Evolutionary conservation across 108 stramenopile genomes (phyloP).

Genomic region (Epipyxis sp.): DNA sequence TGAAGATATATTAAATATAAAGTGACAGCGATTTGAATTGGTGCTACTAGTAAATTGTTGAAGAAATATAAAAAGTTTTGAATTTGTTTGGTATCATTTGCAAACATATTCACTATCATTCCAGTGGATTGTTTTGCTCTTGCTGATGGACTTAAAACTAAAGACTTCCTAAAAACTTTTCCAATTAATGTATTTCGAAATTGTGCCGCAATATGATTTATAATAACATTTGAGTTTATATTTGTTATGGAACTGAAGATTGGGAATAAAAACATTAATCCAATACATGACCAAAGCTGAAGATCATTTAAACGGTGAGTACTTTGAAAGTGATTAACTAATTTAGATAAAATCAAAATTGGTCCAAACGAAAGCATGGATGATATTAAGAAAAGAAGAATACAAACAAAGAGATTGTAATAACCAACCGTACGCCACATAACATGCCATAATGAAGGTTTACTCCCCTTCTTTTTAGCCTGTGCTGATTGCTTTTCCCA

Average conservation of each 20-base stretch:
- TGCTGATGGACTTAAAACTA: background rate
- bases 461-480: no score
- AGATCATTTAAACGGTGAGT: background rate
- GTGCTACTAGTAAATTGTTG: slow-evolving; percentile 21
- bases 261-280: slow-evolving; percentile 19
- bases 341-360: background rate
- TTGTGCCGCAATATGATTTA: background rate
- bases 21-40: background rate
- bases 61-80: background rate
- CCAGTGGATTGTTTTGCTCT: background rate
- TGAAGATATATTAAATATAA: slow-evolving; percentile 57
- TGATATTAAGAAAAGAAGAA: background rate
- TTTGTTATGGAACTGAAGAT: background rate
- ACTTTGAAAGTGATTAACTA: slow-evolving; percentile 15
- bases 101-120: slow-evolving; percentile 4
- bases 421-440: background rate
- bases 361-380: background rate
- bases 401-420: background rate
- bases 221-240: background rate
- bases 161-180: background rate
- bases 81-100: slow-evolving; percentile 26
- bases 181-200: background rate
- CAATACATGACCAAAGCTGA: background rate
- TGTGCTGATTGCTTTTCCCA: background rate
- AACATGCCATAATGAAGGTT: slow-evolving; percentile 7